These are phyloP conservation scores for Paxillus ammoniavirescens DNA, from an alignment of 768 basidiomycete species.

Conservation along the genomic window DNA sequence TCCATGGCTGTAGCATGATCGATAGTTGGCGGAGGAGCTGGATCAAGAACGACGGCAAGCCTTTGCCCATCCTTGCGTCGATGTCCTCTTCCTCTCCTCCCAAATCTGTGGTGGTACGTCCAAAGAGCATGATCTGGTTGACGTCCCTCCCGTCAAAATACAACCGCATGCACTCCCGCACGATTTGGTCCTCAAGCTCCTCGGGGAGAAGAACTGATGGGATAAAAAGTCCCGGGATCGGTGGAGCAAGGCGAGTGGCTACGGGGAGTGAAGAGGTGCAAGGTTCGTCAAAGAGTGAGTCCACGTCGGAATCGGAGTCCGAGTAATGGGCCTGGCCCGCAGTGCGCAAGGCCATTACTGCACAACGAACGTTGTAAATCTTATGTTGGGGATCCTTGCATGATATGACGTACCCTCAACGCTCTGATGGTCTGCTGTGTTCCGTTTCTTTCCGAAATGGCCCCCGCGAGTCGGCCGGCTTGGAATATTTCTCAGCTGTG, in stretches of 20 bases:
- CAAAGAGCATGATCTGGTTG: slow-evolving; percentile 90
- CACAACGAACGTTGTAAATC: not conserved
- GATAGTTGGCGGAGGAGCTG: slow-evolving; percentile 53
- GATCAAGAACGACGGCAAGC: slow-evolving; percentile 56
- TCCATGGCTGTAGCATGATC: slow-evolving; percentile 42
- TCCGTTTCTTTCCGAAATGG: not conserved
- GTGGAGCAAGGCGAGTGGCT: slow-evolving; percentile 41
- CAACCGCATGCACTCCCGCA: slow-evolving; percentile 49
- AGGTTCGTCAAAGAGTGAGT: slow-evolving; percentile 55
- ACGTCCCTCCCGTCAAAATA: slow-evolving; percentile 52
- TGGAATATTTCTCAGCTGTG: not conserved
- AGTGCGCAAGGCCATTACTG: slow-evolving; percentile 11
- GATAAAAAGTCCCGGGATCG: slow-evolving; percentile 65
- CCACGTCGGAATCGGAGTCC: slow-evolving; percentile 17
- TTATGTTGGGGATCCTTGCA: not conserved
- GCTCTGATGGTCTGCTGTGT: not conserved
- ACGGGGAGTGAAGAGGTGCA: slow-evolving; percentile 11
- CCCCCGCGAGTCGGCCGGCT: not conserved
- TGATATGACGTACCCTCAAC: slow-evolving; percentile 7
- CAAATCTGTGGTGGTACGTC: slow-evolving; percentile 34
- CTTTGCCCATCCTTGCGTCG: slow-evolving; percentile 29
- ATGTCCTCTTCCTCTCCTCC: slow-evolving; percentile 10
- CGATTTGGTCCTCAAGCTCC: slow-evolving; percentile 49
- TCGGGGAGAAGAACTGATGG: slow-evolving; percentile 49
- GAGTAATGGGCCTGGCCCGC: not conserved